phyloP scores from a whole-genome alignment of 139 green algal genomes.

The Closterium sp. region DNA sequence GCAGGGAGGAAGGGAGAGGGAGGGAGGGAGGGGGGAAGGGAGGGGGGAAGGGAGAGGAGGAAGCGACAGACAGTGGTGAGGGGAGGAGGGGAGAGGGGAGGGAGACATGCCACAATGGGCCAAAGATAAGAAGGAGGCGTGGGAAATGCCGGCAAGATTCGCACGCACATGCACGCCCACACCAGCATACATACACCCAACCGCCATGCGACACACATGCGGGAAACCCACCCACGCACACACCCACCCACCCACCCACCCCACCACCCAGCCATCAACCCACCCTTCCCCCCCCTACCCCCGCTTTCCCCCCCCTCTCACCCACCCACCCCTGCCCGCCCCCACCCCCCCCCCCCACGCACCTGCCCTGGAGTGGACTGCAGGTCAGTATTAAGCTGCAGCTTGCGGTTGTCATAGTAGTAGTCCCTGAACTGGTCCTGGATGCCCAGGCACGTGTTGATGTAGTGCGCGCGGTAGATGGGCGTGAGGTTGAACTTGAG shows the following conservation, averaged over 20 bases:
- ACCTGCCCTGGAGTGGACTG: slow-evolving; percentile 41
- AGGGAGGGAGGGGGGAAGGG: background rate
- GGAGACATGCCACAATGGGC: too few relatives aligned
- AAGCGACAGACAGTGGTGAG: background rate
- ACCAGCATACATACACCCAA: too few relatives aligned
- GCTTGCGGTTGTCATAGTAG: slow-evolving; percentile 48
- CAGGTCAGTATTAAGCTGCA: slow-evolving; percentile 50
- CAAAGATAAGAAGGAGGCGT: too few relatives aligned
- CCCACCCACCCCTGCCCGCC: too few relatives aligned
- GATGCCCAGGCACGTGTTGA: slow-evolving; percentile 36
- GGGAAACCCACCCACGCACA: background rate
- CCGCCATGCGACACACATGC: too few relatives aligned
- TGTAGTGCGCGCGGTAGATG: slow-evolving; percentile 44
- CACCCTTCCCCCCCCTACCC: too few relatives aligned
- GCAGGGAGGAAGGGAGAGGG: too few relatives aligned
- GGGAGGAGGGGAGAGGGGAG: background rate
- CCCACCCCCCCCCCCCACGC: background rate
- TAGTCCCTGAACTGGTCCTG: slow-evolving; percentile 41
- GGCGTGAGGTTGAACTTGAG: slow-evolving; percentile 48
- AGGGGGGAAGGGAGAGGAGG: background rate
- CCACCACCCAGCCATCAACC: too few relatives aligned
- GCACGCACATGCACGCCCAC: too few relatives aligned
- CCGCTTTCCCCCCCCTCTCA: too few relatives aligned
- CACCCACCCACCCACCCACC: background rate
- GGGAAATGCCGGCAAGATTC: too few relatives aligned